Evolutionary conservation across 2,329 filamentous ascomycete species (phyloP).

Genomic region (Pseudohalonectria lignicola): DNA sequence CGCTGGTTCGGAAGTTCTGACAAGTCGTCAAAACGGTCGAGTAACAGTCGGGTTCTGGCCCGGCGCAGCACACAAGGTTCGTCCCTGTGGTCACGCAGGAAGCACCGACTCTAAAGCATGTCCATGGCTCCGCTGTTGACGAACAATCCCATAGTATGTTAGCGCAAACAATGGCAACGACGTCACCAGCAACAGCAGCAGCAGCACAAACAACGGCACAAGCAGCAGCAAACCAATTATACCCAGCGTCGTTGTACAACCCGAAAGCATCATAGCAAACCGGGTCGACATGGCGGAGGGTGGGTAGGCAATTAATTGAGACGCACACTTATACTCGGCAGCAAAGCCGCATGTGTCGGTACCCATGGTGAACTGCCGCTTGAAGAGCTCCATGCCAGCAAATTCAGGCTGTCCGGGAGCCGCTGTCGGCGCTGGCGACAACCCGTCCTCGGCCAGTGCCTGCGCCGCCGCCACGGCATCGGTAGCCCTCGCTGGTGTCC

Average conservation of each 20-base stretch:
- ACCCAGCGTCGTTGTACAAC: too few relatives aligned
- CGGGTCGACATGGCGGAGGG: too few relatives aligned
- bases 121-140: slow-evolving; percentile 3
- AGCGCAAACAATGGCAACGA: too few relatives aligned
- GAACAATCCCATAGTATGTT: not conserved
- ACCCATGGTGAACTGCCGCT: not conserved
- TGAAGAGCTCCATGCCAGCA: slow-evolving; percentile 1
- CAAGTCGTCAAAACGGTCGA: not conserved
- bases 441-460: not conserved
- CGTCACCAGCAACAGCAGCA: too few relatives aligned
- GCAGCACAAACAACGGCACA: too few relatives aligned
- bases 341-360: slow-evolving; percentile 3
- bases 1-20: not conserved
- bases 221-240: too few relatives aligned
- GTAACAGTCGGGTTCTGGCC: not conserved
- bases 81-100: not conserved
- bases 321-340: slow-evolving; percentile 1
- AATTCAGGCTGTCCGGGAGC: not conserved
- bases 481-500: slow-evolving; percentile 1
- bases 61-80: slow-evolving; percentile 1
- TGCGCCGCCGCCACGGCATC: not conserved
- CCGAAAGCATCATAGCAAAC: too few relatives aligned
- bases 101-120: slow-evolving; percentile 2
- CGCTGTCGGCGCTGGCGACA: slow-evolving; percentile 2
- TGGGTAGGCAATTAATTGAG: not conserved